Percentiles rank a stretch among this genome's conserved stretches.
phyloP scores from a whole-genome alignment of 225 moss, liverwort and hornwort species.

The Anthoceros angustus region DNA sequence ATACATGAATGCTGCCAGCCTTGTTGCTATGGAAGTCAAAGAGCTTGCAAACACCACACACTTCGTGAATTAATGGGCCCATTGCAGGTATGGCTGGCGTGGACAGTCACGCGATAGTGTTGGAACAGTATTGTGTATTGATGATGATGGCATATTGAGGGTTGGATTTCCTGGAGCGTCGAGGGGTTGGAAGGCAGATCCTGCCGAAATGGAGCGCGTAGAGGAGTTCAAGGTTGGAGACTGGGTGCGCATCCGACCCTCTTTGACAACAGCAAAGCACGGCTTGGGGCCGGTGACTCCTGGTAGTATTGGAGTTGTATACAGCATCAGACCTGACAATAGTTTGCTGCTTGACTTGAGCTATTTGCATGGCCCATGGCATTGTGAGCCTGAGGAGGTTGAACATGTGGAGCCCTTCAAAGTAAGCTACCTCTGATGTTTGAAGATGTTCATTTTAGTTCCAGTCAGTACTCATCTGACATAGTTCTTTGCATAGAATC shows the following conservation, averaged over 20 bases:
- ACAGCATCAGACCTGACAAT: slow-evolving; percentile 30
- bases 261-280: slow-evolving; percentile 29
- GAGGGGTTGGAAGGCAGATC: slow-evolving; percentile 34
- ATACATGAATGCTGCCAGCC: background rate
- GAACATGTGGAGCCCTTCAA: slow-evolving; percentile 29
- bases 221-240: slow-evolving; percentile 30
- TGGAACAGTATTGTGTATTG: slow-evolving; percentile 28
- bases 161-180: slow-evolving; percentile 32
- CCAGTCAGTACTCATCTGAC: background rate
- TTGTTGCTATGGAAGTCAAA: background rate
- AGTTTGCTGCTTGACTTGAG: slow-evolving; percentile 30
- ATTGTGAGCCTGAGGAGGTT: slow-evolving; percentile 34
- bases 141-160: slow-evolving; percentile 31
- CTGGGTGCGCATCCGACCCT: slow-evolving; percentile 34
- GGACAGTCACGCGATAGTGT: slow-evolving; percentile 27
- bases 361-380: slow-evolving; percentile 33
- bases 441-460: background rate
- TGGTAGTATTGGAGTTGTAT: slow-evolving; percentile 34
- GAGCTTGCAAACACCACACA: no score
- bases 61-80: background rate
- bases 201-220: slow-evolving; percentile 30
- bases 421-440: slow-evolving; percentile 6
- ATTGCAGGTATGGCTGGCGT: slow-evolving; percentile 27
- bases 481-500: no score
- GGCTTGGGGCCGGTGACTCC: slow-evolving; percentile 30